Evolutionary conservation across 768 basidiomycete species (phyloP).

Genomic region (Daedalea quercina): DNA sequence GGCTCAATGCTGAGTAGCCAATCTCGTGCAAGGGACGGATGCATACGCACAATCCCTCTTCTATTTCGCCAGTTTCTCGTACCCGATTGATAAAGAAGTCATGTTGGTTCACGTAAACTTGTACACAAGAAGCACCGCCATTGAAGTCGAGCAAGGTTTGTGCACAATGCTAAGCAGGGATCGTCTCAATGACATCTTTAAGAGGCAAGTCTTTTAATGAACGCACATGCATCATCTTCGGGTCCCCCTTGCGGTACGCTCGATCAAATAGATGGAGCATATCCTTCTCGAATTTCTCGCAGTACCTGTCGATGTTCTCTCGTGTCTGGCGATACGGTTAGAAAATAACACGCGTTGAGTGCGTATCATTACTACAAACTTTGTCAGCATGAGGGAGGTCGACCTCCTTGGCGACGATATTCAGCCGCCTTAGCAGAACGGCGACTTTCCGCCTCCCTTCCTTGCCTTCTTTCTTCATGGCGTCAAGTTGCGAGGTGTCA

Average conservation of each 20-base stretch:
- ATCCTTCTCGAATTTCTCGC: constrained; percentile 98
- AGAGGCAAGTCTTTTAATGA: neutral
- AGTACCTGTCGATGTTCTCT: constrained; percentile 92
- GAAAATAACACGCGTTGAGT: neutral
- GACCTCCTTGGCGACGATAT: constrained; percentile 87
- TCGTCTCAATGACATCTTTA: constrained; percentile 2
- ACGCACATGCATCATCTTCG: constrained; percentile 97
- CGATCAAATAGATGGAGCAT: constrained; percentile 94
- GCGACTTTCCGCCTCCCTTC: constrained; percentile 88
- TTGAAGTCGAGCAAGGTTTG: constrained; percentile 97
- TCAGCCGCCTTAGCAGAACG: constrained; percentile 76
- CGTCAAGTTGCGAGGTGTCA: constrained; percentile 69
- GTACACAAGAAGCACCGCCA: constrained; percentile 92
- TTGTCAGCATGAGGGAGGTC: constrained; percentile 79
- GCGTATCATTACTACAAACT: constrained; percentile 34
- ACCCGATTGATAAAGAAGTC: constrained; percentile 98
- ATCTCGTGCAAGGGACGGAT: neutral
- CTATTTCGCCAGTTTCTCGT: constrained; percentile 49
- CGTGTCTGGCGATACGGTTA: constrained; percentile 56
- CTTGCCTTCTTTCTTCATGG: constrained; percentile 79
- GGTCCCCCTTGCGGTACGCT: constrained; percentile 94
- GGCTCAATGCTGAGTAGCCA: neutral
- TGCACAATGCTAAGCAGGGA: constrained; percentile 84
- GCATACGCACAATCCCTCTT: constrained; percentile 49
- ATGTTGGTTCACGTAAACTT: constrained; percentile 98